These are phyloP conservation scores for Pleurotus citrinopileatus DNA, from an alignment of 768 basidiomycete species.

Conservation along the genomic window DNA sequence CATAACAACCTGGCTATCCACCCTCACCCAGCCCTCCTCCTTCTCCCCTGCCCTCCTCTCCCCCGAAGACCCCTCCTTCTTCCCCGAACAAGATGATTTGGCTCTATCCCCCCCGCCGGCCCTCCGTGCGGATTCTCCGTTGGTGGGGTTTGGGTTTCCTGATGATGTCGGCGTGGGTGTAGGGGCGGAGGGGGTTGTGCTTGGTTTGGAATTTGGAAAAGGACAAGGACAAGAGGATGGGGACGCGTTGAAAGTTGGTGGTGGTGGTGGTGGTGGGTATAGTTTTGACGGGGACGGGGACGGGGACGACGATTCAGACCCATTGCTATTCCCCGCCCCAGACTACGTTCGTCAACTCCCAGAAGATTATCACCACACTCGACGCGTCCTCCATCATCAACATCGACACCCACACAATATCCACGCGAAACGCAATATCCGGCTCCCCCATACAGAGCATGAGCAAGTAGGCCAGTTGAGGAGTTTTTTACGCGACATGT, in stretches of 20 bases:
- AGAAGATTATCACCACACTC: too few species aligned
- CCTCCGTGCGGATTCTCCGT: constrained; percentile 1
- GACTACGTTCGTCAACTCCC: background rate
- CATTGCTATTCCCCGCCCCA: background rate
- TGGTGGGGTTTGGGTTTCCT: background rate
- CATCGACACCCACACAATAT: too few species aligned
- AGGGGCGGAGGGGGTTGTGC: background rate
- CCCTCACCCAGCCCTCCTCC: background rate
- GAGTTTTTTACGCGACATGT: too few species aligned
- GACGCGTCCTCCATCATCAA: too few species aligned
- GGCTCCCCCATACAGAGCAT: too few species aligned
- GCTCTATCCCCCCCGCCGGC: background rate
- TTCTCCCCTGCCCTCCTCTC: constrained; percentile 1
- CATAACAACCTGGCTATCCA: background rate
- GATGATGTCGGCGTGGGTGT: too few species aligned
- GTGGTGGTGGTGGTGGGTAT: background rate
- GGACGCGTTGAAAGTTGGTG: background rate
- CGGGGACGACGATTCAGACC: background rate
- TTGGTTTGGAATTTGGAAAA: background rate
- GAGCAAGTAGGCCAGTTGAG: too few species aligned
- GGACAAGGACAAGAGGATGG: too few species aligned
- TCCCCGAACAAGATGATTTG: background rate
- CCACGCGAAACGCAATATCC: too few species aligned
- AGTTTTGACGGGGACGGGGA: background rate
- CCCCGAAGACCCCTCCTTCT: background rate